Conservation (phyloP, 1,139 yeast species). For the Suhomyces taliae region DNA sequence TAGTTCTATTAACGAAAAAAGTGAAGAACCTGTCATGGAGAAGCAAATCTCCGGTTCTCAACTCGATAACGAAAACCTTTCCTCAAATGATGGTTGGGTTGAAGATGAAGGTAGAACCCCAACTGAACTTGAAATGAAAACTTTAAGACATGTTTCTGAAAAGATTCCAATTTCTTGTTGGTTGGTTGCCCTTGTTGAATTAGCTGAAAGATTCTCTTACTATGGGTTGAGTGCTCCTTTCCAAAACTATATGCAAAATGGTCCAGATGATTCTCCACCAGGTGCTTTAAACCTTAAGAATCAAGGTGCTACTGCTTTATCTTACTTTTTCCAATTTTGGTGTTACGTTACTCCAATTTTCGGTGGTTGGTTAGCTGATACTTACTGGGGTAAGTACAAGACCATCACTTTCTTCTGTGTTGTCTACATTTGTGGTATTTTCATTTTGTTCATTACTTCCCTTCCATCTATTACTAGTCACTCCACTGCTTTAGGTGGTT, state of each 20-base stretch:
- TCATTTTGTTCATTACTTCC: slow-evolving; percentile 69
- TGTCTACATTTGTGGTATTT: slow-evolving; percentile 62
- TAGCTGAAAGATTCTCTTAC: slow-evolving; percentile 82
- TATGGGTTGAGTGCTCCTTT: slow-evolving; percentile 77
- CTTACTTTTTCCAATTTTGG: slow-evolving; percentile 79
- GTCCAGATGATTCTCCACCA: slow-evolving; percentile 44
- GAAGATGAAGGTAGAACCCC: slow-evolving; percentile 30
- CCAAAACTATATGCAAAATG: slow-evolving; percentile 72
- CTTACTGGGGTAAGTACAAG: slow-evolving; percentile 69
- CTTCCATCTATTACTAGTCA: slow-evolving; percentile 58
- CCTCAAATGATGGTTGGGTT: slow-evolving; percentile 3
- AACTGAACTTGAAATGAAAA: slow-evolving; percentile 39
- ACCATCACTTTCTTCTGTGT: slow-evolving; percentile 64
- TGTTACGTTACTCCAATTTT: slow-evolving; percentile 78
- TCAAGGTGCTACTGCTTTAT: slow-evolving; percentile 70
- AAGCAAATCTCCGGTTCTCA: slow-evolving; percentile 4
- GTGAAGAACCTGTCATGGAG: slow-evolving; percentile 4
- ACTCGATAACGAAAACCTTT: slow-evolving; percentile 1
- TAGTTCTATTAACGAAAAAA: slow-evolving; percentile 1
- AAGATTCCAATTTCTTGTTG: slow-evolving; percentile 52
- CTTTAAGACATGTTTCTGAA: slow-evolving; percentile 44
- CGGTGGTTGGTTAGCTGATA: slow-evolving; percentile 78
- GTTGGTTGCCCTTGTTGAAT: slow-evolving; percentile 76
- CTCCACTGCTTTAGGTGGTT: slow-evolving; percentile 49
- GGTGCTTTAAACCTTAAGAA: slow-evolving; percentile 67